Conservation (phyloP, 2,329 filamentous ascomycete genomes). For the Neonectria ditissima region DNA sequence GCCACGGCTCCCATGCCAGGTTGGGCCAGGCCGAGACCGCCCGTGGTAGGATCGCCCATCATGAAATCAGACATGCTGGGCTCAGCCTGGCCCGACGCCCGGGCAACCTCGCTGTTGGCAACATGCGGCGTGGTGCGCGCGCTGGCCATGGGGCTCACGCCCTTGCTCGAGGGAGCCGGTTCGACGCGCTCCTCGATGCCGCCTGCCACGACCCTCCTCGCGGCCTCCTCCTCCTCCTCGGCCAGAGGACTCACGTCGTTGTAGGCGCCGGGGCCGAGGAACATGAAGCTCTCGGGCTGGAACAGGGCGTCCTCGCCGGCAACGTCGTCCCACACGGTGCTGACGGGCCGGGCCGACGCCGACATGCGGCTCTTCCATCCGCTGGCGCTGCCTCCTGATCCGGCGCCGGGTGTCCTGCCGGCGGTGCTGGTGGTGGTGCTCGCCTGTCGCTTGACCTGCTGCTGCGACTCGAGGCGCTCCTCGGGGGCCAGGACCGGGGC, state of each 20-base stretch:
- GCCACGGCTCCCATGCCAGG: constrained; percentile 2
- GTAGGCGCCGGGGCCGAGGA: constrained; percentile 60
- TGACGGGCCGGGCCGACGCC: constrained; percentile 49
- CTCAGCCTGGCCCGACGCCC: constrained; percentile 8
- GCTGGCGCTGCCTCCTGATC: constrained; percentile 12
- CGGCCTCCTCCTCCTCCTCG: constrained; percentile 54
- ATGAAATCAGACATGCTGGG: constrained; percentile 27
- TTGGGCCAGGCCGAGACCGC: background rate
- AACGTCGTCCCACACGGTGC: constrained; percentile 49
- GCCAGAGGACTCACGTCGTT: constrained; percentile 59
- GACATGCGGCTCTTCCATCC: constrained; percentile 46
- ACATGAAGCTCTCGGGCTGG: constrained; percentile 66
- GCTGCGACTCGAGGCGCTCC: constrained; percentile 64
- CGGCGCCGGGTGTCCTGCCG: constrained; percentile 21
- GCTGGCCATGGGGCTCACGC: constrained; percentile 47
- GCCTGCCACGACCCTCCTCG: constrained; percentile 44
- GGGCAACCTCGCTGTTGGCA: constrained; percentile 33
- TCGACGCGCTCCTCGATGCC: constrained; percentile 37
- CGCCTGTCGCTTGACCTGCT: constrained; percentile 57
- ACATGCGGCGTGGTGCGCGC: constrained; percentile 46
- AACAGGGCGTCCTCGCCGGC: constrained; percentile 55
- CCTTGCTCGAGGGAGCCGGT: constrained; percentile 33
- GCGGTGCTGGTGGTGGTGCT: constrained; percentile 29
- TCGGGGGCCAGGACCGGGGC: constrained; percentile 61
- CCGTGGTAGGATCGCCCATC: constrained; percentile 15